Percentiles rank a stretch among this genome's conserved stretches.
These are phyloP conservation scores for Triadica sebifera DNA, from an alignment of 345 rosid genomes.

Conservation along the genomic window DNA sequence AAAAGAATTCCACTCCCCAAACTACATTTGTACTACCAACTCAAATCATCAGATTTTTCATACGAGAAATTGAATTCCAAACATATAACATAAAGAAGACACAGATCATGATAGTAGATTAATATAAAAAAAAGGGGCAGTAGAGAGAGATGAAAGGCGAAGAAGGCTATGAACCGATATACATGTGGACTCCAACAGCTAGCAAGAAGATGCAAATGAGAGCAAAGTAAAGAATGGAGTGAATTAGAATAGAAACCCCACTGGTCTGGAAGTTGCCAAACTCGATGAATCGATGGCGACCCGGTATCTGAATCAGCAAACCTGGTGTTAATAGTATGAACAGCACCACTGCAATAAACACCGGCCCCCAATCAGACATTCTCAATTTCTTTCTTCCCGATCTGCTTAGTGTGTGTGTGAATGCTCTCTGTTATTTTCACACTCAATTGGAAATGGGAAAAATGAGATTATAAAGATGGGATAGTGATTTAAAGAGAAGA, in stretches of 20 bases:
- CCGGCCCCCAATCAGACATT: slow-evolving; percentile 97
- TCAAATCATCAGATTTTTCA: too few species aligned
- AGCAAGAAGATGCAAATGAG: slow-evolving; percentile 83
- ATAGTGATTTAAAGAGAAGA: too few species aligned
- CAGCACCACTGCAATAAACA: slow-evolving; percentile 76
- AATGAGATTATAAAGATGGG: not conserved
- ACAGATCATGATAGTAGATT: too few species aligned
- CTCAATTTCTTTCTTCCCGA: not conserved
- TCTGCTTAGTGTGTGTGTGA: too few species aligned
- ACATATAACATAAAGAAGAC: too few species aligned
- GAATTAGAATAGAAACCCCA: slow-evolving; percentile 78
- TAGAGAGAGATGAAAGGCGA: not conserved
- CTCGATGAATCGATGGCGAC: slow-evolving; percentile 48
- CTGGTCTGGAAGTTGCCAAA: slow-evolving; percentile 90
- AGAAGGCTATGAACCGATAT: slow-evolving; percentile 38
- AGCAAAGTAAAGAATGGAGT: slow-evolving; percentile 68
- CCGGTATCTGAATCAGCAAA: slow-evolving; percentile 76
- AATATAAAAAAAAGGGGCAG: too few species aligned
- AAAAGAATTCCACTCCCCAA: too few species aligned
- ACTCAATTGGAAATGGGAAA: not conserved
- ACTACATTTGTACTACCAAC: too few species aligned
- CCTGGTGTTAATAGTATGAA: slow-evolving; percentile 85
- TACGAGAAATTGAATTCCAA: too few species aligned
- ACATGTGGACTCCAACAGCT: slow-evolving; percentile 78
- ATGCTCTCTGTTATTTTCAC: not conserved